phyloP scores from a whole-genome alignment of 192 early-diverging fungal genomes.

The Coemansia reversa region DNA sequence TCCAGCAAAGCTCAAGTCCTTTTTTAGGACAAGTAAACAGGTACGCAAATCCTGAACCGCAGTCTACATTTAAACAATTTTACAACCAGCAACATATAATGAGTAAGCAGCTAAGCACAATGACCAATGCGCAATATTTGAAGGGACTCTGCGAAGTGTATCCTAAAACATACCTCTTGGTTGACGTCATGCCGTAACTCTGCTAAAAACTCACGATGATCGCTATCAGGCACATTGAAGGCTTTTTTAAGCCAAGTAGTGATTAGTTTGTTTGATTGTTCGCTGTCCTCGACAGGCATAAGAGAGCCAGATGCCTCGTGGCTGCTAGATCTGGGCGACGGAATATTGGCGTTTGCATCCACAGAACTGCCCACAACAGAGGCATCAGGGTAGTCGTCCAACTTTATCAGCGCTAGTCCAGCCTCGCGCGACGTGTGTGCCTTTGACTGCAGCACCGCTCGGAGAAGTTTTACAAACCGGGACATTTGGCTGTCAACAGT shows the following conservation, averaged over 20 bases:
- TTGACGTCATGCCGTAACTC: constrained; percentile 44
- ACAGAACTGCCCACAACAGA: constrained; percentile 10
- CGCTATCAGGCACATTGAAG: constrained; percentile 36
- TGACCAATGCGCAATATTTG: neutral
- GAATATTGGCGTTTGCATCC: constrained; percentile 15
- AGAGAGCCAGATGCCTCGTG: constrained; percentile 9
- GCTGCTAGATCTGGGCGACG: constrained; percentile 9
- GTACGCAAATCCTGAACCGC: constrained; percentile 44
- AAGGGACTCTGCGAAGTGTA: neutral
- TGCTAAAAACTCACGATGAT: constrained; percentile 27
- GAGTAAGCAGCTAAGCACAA: neutral
- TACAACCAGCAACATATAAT: neutral
- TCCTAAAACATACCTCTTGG: constrained; percentile 32
- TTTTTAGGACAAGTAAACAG: constrained; percentile 42
- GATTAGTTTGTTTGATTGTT: constrained; percentile 9
- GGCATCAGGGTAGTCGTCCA: constrained; percentile 40
- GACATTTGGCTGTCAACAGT: constrained; percentile 47
- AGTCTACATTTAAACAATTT: constrained; percentile 23
- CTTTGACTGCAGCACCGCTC: constrained; percentile 42
- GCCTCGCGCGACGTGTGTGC: constrained; percentile 52
- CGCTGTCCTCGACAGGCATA: constrained; percentile 6
- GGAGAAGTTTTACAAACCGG: constrained; percentile 46
- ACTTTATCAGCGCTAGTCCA: constrained; percentile 43
- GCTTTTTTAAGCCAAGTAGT: constrained; percentile 37
- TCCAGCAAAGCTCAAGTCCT: constrained; percentile 49